Percentiles rank a stretch among this genome's conserved stretches.
These are phyloP conservation scores for Zygotorulaspora mrakii DNA, from an alignment of 1,139 yeast genomes.

Conservation along the genomic window DNA sequence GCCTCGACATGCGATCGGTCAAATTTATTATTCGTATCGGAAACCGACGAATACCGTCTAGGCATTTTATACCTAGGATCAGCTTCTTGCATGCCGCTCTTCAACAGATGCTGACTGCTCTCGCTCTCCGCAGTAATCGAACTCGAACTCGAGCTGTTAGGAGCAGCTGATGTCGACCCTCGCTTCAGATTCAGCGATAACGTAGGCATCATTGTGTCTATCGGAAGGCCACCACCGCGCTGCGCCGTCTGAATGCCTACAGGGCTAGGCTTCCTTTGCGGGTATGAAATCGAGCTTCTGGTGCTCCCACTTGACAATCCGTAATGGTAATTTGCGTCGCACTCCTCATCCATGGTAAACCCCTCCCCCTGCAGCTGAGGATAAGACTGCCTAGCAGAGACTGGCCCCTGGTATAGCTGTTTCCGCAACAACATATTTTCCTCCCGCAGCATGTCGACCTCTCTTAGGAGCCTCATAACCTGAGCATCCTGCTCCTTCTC, in stretches of 20 bases:
- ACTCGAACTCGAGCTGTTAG: constrained; percentile 9
- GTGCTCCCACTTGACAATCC: constrained; percentile 9
- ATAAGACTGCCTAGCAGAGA: background rate
- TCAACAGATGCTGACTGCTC: constrained; percentile 1
- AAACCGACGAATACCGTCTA: constrained; percentile 12
- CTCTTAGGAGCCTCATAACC: constrained; percentile 55
- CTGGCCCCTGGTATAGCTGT: constrained; percentile 12
- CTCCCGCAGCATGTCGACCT: constrained; percentile 49
- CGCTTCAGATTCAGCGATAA: constrained; percentile 21
- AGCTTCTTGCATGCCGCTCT: constrained; percentile 7
- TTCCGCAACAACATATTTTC: constrained; percentile 41
- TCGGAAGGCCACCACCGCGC: constrained; percentile 14
- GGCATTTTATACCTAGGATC: constrained; percentile 15
- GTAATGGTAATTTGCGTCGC: constrained; percentile 11
- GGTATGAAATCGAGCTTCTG: constrained; percentile 11
- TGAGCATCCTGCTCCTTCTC: constrained; percentile 69
- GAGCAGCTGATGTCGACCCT: constrained; percentile 17
- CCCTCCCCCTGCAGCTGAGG: constrained; percentile 4
- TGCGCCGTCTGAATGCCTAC: constrained; percentile 4
- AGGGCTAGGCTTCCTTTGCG: constrained; percentile 14
- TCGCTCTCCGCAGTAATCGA: constrained; percentile 7
- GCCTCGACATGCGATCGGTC: constrained; percentile 10
- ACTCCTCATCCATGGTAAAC: constrained; percentile 5
- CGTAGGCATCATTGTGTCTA: constrained; percentile 19
- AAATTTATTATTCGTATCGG: constrained; percentile 6